Base-by-base conservation (phyloP, 345 rosid species). In the Bruguiera parviflora region DNA sequence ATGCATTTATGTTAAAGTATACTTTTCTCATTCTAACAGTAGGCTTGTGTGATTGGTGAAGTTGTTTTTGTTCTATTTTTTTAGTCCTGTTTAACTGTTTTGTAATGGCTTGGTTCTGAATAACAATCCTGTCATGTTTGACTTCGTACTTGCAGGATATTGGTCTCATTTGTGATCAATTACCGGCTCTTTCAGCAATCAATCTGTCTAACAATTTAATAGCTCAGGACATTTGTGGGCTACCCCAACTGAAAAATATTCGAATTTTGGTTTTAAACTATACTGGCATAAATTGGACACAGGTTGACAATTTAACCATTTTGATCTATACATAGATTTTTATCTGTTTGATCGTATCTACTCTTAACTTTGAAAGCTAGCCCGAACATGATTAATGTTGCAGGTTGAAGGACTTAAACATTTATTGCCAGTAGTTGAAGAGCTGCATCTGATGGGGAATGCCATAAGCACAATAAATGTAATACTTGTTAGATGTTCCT, bases 371-470 rank as follows among this genome's bases (percentile, higher is more conserved):
- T 49, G 21, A 59, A 67, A 55, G 47, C 49, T 64, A 66, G 33
- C 32, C 11, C 5, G 53, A n/a, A 28, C 64, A 5, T 4, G 59
- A 46, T 65, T 67, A 31, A 56, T 64, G 37, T 77, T 72, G 69
- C 84, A 91, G 97, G 87, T 92, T 84, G 93, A 90, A 76, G 70
- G 68, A 39, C 87, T 94, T 60, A 79, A 84, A 75, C 84, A 51
- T 37, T 88, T 85, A 6, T 84, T 94, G 64, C 96, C 93, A 78
- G 81, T 66, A 61, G 69, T 92, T 69, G 96, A 92, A 80, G 97
- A 91, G 85, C 81, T 94, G 73, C 96, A 94, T 82, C 73, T 94
- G 78, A 88, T 88, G 92, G 96, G 93, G 60, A 94, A 92, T 77
- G 85, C 70, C 74, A 86, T 93, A 66, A 73, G 82, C 73, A 43